Conservation (phyloP, 768 basidiomycete species). For the Calocera cornea region DNA sequence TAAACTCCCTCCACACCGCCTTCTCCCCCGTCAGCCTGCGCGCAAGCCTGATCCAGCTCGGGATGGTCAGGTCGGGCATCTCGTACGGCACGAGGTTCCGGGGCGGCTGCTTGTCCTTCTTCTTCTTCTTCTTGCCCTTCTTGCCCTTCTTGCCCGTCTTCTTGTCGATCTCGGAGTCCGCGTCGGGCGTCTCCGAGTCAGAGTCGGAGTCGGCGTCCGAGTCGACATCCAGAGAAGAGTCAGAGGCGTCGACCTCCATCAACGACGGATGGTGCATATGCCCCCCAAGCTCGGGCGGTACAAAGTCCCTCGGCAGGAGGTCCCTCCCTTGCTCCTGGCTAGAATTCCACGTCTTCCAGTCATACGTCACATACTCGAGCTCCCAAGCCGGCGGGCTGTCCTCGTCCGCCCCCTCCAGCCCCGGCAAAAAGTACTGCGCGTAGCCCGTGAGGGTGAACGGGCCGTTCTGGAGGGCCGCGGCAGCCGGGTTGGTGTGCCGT, state of each 20-base stretch:
- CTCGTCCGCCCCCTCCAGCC: conserved; percentile 37
- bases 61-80: conserved; percentile 65
- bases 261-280: conserved; percentile 1
- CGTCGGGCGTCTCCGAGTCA: not conserved
- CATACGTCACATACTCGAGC: conserved; percentile 68
- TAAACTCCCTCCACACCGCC: conserved; percentile 50
- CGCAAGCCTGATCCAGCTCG: conserved; percentile 56
- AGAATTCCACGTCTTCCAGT: conserved; percentile 31
- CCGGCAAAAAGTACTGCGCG: conserved; percentile 51
- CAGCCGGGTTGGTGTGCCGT: not conserved
- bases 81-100: conserved; percentile 56
- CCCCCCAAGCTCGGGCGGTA: not conserved
- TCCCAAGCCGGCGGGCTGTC: conserved; percentile 45
- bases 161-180: conserved; percentile 7
- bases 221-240: conserved; percentile 3
- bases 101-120: conserved; percentile 32
- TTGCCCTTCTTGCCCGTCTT: conserved; percentile 11
- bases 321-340: conserved; percentile 12
- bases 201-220: not conserved
- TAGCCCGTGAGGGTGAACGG: conserved; percentile 6
- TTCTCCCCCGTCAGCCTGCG: conserved; percentile 36
- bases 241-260: not conserved
- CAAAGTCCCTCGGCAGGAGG: not conserved
- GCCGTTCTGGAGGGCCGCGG: not conserved
- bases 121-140: conserved; percentile 18